Conservation (phyloP, 108 stramenopile genomes). For the Skeletonema potamos region DNA sequence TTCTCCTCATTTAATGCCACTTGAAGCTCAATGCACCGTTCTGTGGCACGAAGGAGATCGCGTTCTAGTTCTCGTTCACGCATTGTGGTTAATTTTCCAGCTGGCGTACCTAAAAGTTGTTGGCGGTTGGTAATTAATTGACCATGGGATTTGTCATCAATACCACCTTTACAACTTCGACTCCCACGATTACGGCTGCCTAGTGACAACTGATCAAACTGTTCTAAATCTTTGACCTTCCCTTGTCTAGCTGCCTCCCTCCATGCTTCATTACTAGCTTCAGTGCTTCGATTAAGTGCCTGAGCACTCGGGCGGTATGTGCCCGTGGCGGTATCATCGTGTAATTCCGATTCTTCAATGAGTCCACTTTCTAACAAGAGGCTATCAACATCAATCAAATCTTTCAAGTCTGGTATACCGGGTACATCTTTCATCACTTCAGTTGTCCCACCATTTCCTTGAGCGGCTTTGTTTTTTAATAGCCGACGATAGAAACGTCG, state of each 20-base stretch:
- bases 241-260: constrained; percentile 45
- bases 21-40: constrained; percentile 74
- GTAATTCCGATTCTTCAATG: constrained; percentile 76
- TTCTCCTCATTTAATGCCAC: constrained; percentile 76
- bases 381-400: constrained; percentile 79
- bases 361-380: constrained; percentile 82
- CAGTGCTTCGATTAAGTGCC: constrained; percentile 42
- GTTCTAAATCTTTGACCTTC: constrained; percentile 36
- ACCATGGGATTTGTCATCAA: constrained; percentile 27
- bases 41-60: constrained; percentile 65
- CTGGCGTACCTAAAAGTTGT: constrained; percentile 67
- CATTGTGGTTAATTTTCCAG: constrained; percentile 60
- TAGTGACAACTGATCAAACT: constrained; percentile 30
- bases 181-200: constrained; percentile 3
- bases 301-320: constrained; percentile 55
- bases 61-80: constrained; percentile 74
- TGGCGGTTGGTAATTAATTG: constrained; percentile 61
- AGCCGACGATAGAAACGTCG: constrained; percentile 77
- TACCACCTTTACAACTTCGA: constrained; percentile 5
- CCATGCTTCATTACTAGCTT: constrained; percentile 44
- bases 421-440: constrained; percentile 64
- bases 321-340: constrained; percentile 54
- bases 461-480: constrained; percentile 65
- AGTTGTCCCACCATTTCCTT: constrained; percentile 61
- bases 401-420: constrained; percentile 70